phyloP scores from a whole-genome alignment of 192 early-diverging fungal genomes.

The Backusella mclennaniae region DNA sequence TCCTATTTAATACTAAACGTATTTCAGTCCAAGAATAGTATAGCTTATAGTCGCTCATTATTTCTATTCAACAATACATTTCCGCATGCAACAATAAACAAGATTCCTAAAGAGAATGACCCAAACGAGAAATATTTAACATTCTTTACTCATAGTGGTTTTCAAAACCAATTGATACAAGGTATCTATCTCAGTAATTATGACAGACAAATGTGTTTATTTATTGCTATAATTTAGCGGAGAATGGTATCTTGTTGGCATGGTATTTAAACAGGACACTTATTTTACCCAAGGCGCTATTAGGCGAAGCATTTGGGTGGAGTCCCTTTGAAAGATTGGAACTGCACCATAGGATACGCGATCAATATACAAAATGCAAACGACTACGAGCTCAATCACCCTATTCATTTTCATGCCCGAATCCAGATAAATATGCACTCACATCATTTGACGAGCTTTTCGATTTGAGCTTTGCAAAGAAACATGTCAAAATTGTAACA shows the following conservation, averaged over 20 bases:
- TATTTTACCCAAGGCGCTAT: slow-evolving; percentile 41
- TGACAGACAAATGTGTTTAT: not conserved
- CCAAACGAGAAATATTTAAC: slow-evolving; percentile 43
- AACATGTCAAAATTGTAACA: slow-evolving; percentile 29
- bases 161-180: slow-evolving; percentile 49
- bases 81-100: not conserved
- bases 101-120: not conserved
- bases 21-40: not conserved
- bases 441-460: slow-evolving; percentile 36
- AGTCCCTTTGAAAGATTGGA: slow-evolving; percentile 21
- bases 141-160: slow-evolving; percentile 52
- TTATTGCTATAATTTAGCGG: slow-evolving; percentile 23
- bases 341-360: slow-evolving; percentile 31
- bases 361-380: slow-evolving; percentile 8
- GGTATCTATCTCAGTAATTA: not conserved
- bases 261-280: slow-evolving; percentile 50
- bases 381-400: not conserved
- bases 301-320: slow-evolving; percentile 44
- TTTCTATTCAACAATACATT: not conserved
- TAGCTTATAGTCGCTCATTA: not conserved
- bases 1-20: not conserved
- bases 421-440: slow-evolving; percentile 19
- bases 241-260: slow-evolving; percentile 50
- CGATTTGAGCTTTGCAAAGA: slow-evolving; percentile 29
- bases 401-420: slow-evolving; percentile 23